Evolutionary conservation across 192 early-diverging fungal species (phyloP).

Genomic region (Geranomyces variabilis): DNA sequence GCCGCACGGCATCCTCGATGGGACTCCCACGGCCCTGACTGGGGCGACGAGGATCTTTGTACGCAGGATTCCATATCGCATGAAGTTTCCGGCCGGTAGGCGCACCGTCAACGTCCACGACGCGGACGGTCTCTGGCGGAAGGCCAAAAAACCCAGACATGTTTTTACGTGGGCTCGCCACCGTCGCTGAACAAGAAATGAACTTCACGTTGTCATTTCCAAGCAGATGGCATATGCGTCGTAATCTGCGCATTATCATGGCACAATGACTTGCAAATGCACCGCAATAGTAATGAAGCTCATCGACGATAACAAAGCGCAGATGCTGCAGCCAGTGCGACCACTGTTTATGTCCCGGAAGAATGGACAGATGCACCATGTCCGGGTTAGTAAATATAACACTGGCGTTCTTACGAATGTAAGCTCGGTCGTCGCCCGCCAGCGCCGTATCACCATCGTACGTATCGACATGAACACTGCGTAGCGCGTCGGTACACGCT

Average conservation of each 20-base stretch:
- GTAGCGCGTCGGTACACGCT: constrained; percentile 1
- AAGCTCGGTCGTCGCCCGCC: constrained; percentile 34
- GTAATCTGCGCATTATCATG: constrained; percentile 67
- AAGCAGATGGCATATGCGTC: constrained; percentile 52
- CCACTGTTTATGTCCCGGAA: constrained; percentile 65
- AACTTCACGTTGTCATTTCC: constrained; percentile 58
- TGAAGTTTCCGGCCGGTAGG: constrained; percentile 46
- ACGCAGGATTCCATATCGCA: constrained; percentile 49
- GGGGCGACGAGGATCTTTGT: constrained; percentile 12
- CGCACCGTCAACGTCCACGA: constrained; percentile 38
- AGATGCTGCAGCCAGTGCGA: constrained; percentile 54
- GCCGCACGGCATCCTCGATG: constrained; percentile 28
- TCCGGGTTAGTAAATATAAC: constrained; percentile 85
- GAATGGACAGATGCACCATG: constrained; percentile 72
- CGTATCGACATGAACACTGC: constrained; percentile 44
- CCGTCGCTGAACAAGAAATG: constrained; percentile 76
- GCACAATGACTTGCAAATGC: constrained; percentile 70
- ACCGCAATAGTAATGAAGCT: constrained; percentile 73
- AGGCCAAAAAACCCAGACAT: constrained; percentile 49
- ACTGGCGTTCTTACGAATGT: constrained; percentile 55
- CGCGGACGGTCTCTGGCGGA: constrained; percentile 9
- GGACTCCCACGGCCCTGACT: constrained; percentile 28
- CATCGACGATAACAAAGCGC: constrained; percentile 71
- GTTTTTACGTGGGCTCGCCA: constrained; percentile 57
- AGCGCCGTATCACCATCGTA: constrained; percentile 71